Base-by-base conservation (phyloP, 148 eudicot species). In the Chenopodium album region DNA sequence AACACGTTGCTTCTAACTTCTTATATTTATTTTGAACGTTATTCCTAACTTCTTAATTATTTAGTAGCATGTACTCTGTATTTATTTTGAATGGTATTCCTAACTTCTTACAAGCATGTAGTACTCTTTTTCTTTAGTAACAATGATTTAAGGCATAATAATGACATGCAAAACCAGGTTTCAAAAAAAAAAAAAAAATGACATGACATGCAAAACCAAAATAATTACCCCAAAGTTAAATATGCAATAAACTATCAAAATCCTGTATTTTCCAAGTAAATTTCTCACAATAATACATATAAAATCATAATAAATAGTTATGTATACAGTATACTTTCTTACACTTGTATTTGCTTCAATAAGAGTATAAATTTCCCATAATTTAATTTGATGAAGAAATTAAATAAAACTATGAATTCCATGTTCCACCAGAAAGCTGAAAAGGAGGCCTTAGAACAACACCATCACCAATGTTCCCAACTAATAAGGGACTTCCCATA, bases 381-480 rank as follows among this genome's bases (percentile, higher is more conserved):
- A 69, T 31, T 59, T 26, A 26, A 26, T 26, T 52, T 77, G 29
- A 78, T 32, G 50, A 41, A 11, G 20, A 29, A 44, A 71, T 26
- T 7, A 50, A 76, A 34, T 4, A 34, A 22, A 34, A 22, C 70
- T 81, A 81, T 23, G 87, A 67, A 69, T 85, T 81, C 84, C 84
- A 85, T 22, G 79, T 22, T 8, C 52, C 84, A 78, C 60, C 81
- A 52, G 80, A 78, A 11, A 78, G 68, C 19, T 81, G 87, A 85
- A 78, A 85, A 9, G 84, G 80, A 60, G 75, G 67, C 44, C 82
- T 73, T 44, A 84, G 69, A 84, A 84, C 83, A 4, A 84, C 83
- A 4, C 77, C 82, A 60, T 67, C 86, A 79, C 69, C 74, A 37
- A 79, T 63, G n/a, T 77, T 74, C 75, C 82, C 84, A 78, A 69